Evolutionary conservation across 31 red algal species (phyloP).

Genomic region (Bonnemaisonia californica): DNA sequence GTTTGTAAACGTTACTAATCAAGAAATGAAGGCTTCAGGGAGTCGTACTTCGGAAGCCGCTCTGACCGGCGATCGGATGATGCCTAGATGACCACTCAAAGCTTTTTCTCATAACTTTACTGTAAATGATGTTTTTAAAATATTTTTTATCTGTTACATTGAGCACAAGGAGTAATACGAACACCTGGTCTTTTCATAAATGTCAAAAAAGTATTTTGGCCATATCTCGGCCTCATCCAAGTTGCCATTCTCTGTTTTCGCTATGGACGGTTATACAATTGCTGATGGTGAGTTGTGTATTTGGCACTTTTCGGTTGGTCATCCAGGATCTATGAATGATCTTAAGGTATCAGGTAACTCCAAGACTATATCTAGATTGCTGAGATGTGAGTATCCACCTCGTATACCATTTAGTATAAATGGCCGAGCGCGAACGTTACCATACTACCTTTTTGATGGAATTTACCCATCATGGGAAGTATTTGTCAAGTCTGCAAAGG

Average conservation of each 20-base stretch:
- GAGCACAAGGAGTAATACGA: too few relatives aligned
- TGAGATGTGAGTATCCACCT: not conserved
- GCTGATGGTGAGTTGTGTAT: slow-evolving; percentile 19
- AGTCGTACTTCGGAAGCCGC: slow-evolving; percentile 22
- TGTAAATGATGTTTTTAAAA: too few relatives aligned
- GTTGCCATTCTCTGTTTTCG: too few relatives aligned
- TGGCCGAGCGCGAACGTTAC: not conserved
- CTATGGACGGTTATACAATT: too few relatives aligned
- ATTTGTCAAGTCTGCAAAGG: too few relatives aligned
- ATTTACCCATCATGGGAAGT: not conserved
- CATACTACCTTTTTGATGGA: slow-evolving; percentile 29
- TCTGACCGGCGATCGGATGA: too few relatives aligned
- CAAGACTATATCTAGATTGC: slow-evolving; percentile 4
- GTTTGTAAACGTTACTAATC: slow-evolving; percentile 24
- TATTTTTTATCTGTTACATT: too few relatives aligned
- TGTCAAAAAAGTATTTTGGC: too few relatives aligned
- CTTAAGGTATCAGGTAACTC: slow-evolving; percentile 9
- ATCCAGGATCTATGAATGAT: slow-evolving; percentile 21
- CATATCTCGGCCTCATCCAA: too few relatives aligned
- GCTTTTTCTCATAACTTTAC: too few relatives aligned
- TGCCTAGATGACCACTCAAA: too few relatives aligned
- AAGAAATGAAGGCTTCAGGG: not conserved
- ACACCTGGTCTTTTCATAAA: too few relatives aligned
- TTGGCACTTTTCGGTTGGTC: slow-evolving; percentile 11
- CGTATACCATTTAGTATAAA: not conserved